These are phyloP conservation scores for Metarhizium rileyi DNA, from an alignment of 2,329 filamentous ascomycete genomes.

Conservation along the genomic window DNA sequence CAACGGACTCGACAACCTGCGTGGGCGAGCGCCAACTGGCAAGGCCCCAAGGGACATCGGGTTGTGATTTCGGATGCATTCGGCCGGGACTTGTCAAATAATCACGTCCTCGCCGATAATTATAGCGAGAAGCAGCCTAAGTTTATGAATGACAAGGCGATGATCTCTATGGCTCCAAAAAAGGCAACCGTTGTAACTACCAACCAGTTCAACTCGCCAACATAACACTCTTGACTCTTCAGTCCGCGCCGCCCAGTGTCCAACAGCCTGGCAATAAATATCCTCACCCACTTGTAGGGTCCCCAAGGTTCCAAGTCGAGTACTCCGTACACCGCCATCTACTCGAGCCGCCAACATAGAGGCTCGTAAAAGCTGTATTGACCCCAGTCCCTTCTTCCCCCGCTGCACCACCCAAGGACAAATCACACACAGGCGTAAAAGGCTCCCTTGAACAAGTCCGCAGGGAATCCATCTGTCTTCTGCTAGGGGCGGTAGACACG, in stretches of 20 bases:
- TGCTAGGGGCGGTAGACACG: slow-evolving; percentile 54
- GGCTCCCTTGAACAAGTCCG: slow-evolving; percentile 28
- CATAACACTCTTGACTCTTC: too few species aligned
- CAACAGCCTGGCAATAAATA: too few species aligned
- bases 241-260: too few species aligned
- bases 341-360: slow-evolving; percentile 17
- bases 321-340: background rate
- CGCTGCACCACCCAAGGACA: slow-evolving; percentile 20
- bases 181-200: too few species aligned
- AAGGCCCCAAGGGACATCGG: slow-evolving; percentile 29
- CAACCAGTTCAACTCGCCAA: too few species aligned
- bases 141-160: slow-evolving; percentile 34
- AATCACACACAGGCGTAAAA: slow-evolving; percentile 24
- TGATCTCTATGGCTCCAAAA: too few species aligned
- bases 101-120: slow-evolving; percentile 40
- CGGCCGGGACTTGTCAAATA: slow-evolving; percentile 44
- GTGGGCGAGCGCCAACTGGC: slow-evolving; percentile 26
- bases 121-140: slow-evolving; percentile 48
- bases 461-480: slow-evolving; percentile 39
- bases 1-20: slow-evolving; percentile 40
- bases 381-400: slow-evolving; percentile 22
- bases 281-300: slow-evolving; percentile 21
- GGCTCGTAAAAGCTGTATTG: slow-evolving; percentile 14
- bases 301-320: background rate
- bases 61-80: slow-evolving; percentile 47